Conservation (phyloP, 2,329 filamentous ascomycete genomes). For the Harringtonia lauricola region DNA sequence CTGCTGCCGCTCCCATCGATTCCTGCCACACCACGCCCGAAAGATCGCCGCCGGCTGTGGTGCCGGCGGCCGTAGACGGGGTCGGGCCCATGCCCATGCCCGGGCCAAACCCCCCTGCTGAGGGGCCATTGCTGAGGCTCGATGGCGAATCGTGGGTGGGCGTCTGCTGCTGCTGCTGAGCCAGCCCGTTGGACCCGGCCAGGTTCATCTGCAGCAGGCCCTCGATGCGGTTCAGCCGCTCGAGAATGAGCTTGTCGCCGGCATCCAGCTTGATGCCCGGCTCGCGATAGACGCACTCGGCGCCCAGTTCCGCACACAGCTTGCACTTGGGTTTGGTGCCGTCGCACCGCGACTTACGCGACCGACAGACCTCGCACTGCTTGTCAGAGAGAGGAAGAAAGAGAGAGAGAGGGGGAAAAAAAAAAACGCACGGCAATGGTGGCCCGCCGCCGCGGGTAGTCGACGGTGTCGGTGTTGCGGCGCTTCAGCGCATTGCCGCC, state of each 20-base stretch:
- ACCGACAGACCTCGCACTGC: conserved; percentile 72
- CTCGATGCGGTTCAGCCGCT: conserved; percentile 68
- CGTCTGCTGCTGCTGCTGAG: conserved; percentile 37
- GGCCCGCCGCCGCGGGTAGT: conserved; percentile 53
- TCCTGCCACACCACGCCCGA: too few relatives aligned
- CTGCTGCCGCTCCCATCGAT: neutral
- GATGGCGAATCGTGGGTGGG: conserved; percentile 31
- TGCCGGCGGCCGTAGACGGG: too few relatives aligned
- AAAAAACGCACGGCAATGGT: conserved; percentile 48
- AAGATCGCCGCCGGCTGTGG: too few relatives aligned
- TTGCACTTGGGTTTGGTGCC: conserved; percentile 75
- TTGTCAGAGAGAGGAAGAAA: conserved; percentile 6
- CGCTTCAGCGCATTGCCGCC: conserved; percentile 48
- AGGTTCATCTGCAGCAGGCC: conserved; percentile 64
- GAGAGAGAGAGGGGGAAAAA: conserved; percentile 8
- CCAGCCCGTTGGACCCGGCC: conserved; percentile 33
- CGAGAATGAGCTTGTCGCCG: conserved; percentile 75
- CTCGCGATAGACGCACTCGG: conserved; percentile 75
- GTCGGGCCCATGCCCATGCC: too few relatives aligned
- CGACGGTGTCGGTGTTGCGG: conserved; percentile 49
- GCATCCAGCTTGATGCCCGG: conserved; percentile 80
- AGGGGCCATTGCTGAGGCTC: too few relatives aligned
- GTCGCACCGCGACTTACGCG: conserved; percentile 69
- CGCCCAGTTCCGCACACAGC: conserved; percentile 70
- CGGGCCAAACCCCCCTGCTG: too few relatives aligned